Evolutionary conservation across 805 yeast species (phyloP), one percentile per base, ranked within the genome.

Genomic region (Candida berthetii): DNA sequence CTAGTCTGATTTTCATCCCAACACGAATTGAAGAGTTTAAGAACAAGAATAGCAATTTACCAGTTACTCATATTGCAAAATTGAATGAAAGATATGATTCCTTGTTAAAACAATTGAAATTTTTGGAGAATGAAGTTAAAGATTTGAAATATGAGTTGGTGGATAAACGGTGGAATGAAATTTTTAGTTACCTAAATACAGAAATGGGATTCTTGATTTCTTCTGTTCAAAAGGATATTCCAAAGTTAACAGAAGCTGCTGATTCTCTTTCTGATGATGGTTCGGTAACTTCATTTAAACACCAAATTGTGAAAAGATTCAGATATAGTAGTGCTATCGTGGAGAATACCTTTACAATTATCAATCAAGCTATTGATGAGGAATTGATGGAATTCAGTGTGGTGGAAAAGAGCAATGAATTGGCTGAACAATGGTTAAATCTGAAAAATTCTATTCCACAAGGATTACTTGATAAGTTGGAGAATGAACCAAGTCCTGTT

Each of bases 91-190:
- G 63, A 39, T 76, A 72, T 45, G 63, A 66, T 25, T 43, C 48
- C 2, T 50, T 79, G 15, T 48, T 66, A 8, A 60, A 59, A 11
- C 66, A 68, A 44, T 70, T 74, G 60, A 55, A 64, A 16, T 58
- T 62, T 41, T 56, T 81, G 37, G 61, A 64, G 9, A 49, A 51
- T 10, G 75, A 73, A 39, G 46, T 77, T 13, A 54, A 54, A 3
- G 59, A 54, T 7, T 59, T 81, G 45, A 72, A 72, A 48, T 45
- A 43, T 4, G 76, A 74, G 34, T 48, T 73, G 24, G 65, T 82
- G 4, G 81, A 78, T 44, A 54, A 62, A 24, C 68, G 78, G 52
- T 82, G 87, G 86, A 60, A 65, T 46, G 69, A 69, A 19, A 62
- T 80, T 2, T 78, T 80, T 46, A 60, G 61, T 22, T 71, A 65